Conservation (phyloP, 1,139 yeast genomes). For the Meyerozyma carpophila region DNA sequence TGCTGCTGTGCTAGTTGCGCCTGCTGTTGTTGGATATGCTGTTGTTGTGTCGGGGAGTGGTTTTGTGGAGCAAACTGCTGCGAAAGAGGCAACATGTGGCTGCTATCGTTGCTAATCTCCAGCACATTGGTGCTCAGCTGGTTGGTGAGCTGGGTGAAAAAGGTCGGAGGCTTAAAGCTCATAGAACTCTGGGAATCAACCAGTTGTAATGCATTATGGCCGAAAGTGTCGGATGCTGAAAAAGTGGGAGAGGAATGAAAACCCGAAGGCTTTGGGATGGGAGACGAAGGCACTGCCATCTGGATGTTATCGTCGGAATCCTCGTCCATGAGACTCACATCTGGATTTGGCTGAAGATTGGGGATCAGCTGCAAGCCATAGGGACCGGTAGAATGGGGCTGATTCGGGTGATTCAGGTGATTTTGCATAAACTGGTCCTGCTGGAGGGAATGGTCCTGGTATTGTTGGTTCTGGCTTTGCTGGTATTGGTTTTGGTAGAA, state of each 20-base stretch:
- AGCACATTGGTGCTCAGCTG: slow-evolving; percentile 37
- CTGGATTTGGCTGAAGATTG: slow-evolving; percentile 9
- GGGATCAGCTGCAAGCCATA: background rate
- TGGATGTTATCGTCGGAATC: slow-evolving; percentile 16
- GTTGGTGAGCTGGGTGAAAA: slow-evolving; percentile 42
- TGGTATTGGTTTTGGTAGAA: slow-evolving; percentile 8
- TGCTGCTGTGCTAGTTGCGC: slow-evolving; percentile 10
- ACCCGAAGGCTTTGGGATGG: background rate
- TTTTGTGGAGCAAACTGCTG: slow-evolving; percentile 4
- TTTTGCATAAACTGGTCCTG: slow-evolving; percentile 3
- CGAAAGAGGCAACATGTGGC: slow-evolving; percentile 2
- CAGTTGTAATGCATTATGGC: slow-evolving; percentile 26
- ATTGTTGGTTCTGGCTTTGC: slow-evolving; percentile 6
- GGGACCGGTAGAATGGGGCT: background rate
- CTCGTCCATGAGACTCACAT: slow-evolving; percentile 40
- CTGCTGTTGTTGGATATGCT: slow-evolving; percentile 12
- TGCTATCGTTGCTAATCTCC: slow-evolving; percentile 20
- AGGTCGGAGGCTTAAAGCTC: slow-evolving; percentile 37
- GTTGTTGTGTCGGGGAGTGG: slow-evolving; percentile 8
- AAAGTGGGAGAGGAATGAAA: slow-evolving; percentile 24
- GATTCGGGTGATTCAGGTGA: slow-evolving; percentile 1
- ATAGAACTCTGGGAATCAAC: slow-evolving; percentile 32
- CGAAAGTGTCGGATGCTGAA: slow-evolving; percentile 13
- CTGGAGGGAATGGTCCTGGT: slow-evolving; percentile 8
- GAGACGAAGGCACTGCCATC: background rate